Evolutionary conservation across 768 basidiomycete species (phyloP).

Genomic region (Pisolithus sp.): DNA sequence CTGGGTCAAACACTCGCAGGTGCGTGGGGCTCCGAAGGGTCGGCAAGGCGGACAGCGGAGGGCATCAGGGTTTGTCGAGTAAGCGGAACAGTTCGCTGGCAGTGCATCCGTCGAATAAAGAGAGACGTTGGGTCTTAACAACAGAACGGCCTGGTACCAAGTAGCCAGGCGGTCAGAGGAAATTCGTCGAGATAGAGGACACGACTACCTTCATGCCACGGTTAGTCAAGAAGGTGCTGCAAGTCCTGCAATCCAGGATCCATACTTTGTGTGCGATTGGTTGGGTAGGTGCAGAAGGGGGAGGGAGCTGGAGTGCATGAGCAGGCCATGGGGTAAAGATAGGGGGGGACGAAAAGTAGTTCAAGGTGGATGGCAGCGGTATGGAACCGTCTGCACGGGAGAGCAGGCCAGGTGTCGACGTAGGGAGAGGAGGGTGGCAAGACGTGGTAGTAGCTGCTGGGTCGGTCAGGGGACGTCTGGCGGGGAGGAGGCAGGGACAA

Average conservation of each 20-base stretch:
- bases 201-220: slow-evolving; percentile 71
- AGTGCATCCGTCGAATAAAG: slow-evolving; percentile 80
- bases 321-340: slow-evolving; percentile 25
- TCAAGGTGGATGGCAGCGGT: slow-evolving; percentile 20
- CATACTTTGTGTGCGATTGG: slow-evolving; percentile 66
- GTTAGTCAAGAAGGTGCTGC: slow-evolving; percentile 71
- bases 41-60: slow-evolving; percentile 35
- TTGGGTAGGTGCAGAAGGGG: slow-evolving; percentile 31
- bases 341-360: slow-evolving; percentile 19
- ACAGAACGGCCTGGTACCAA: slow-evolving; percentile 76
- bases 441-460: slow-evolving; percentile 1
- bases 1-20: slow-evolving; percentile 83
- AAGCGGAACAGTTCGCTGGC: slow-evolving; percentile 71
- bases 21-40: slow-evolving; percentile 38
- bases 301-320: slow-evolving; percentile 30
- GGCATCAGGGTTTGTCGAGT: slow-evolving; percentile 41
- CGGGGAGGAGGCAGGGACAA: too few species aligned
- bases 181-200: not conserved
- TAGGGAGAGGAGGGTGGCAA: slow-evolving; percentile 4
- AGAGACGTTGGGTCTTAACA: slow-evolving; percentile 73
- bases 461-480: too few species aligned
- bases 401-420: slow-evolving; percentile 13
- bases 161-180: slow-evolving; percentile 4
- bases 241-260: slow-evolving; percentile 72
- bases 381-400: slow-evolving; percentile 8